Evolutionary conservation across 2,329 filamentous ascomycete genomes (phyloP), one percentile per base, ranked within the genome.

Genomic region (Nothophoma quercina): DNA sequence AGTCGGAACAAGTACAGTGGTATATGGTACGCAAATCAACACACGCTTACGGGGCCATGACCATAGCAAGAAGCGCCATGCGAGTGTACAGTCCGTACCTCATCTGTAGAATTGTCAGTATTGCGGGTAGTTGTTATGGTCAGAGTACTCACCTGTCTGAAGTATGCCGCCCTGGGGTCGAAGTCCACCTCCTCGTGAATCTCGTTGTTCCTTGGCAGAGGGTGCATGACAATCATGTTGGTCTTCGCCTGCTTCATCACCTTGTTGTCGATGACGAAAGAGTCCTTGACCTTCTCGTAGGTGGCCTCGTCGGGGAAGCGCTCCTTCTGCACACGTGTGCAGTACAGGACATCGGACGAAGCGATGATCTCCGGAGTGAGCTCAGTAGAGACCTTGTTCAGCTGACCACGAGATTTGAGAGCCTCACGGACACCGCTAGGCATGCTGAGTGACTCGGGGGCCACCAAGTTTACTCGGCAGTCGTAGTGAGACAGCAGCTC

Each of bases 181-280:
- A 96, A 96, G 77, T 99, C 95, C 40, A 99, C 92, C 80, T 99
- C 95, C 78, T 96, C 91, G 26, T 88, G 87, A 72, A 99, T 88
- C 83, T 99, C 95, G 62, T 89, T 87, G 71, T 98, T 98, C 69
- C 95, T 85, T 32, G 95, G 95, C 69, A 99, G 82, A 51, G 95
- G 95, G 78, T 99, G 95, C 87, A 99, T 87, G 60, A 99, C 90
- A 59, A 96, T 85, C 87, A 96, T 97, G 69, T 89, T 89, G 74
- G 83, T 83, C 87, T 99, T 99, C 45, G 95, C 93, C 68, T 93
- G 83, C 81, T 91, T 93, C 69, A 99, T 83, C 16, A 93, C 90
- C 65, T 87, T 86, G 73, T 97, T 96, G 80, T 96, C 90, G 56
- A 99, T 88, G 51, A 96, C 82, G 75, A 97, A 93, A 55, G 86